Percentiles rank a stretch among this genome's conserved stretches.
Evolutionary conservation across 176 grass and related monocot species (phyloP).

Genomic region (Hyparrhenia diplandra): DNA sequence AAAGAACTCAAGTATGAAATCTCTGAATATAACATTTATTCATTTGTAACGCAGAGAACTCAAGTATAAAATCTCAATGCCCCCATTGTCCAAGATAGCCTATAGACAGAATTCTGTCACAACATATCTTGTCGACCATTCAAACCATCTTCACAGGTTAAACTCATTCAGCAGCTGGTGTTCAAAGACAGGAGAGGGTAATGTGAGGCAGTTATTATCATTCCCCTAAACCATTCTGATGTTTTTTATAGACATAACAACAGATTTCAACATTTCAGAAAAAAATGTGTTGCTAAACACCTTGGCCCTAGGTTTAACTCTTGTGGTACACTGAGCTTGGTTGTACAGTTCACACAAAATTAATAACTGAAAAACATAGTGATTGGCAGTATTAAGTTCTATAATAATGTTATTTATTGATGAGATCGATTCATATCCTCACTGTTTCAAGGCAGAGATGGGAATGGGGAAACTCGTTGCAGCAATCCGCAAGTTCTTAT

Average conservation of each 20-base stretch:
- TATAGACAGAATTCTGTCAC: not conserved
- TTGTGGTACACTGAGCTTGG: not conserved
- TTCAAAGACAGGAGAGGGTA: not conserved
- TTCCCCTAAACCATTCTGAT: too few species aligned
- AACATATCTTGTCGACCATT: not conserved
- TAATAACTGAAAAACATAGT: not conserved
- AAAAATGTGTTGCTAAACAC: not conserved
- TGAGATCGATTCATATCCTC: slow-evolving; percentile 4
- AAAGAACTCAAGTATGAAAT: too few species aligned
- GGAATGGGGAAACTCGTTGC: slow-evolving; percentile 39
- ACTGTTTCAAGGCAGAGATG: not conserved
- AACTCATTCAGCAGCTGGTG: not conserved
- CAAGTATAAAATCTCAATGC: slow-evolving; percentile 23
- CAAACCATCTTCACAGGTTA: not conserved
- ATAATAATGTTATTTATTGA: not conserved
- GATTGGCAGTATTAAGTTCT: not conserved
- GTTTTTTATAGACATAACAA: too few species aligned
- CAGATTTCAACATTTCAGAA: not conserved
- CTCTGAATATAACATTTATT: too few species aligned
- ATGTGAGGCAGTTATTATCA: slow-evolving; percentile 20
- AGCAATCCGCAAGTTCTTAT: slow-evolving; percentile 39
- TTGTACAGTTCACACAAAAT: not conserved
- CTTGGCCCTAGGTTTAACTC: not conserved
- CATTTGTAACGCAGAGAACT: too few species aligned
- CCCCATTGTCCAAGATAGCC: not conserved